These are phyloP conservation scores for Ilex aquifolium DNA, from an alignment of 257 asterid genomes.

Conservation along the genomic window DNA sequence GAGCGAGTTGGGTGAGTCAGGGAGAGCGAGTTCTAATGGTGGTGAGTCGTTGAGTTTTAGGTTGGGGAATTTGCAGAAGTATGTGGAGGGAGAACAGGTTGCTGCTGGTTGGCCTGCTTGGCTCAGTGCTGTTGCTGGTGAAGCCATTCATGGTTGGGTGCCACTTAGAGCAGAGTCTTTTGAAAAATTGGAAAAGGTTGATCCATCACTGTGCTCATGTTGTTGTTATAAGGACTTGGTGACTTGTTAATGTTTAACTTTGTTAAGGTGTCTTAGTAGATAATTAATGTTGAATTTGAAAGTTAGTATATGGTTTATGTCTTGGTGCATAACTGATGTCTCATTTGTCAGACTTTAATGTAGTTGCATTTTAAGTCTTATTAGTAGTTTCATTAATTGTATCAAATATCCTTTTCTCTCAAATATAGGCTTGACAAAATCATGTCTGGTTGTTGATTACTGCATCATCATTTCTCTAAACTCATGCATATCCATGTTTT, in stretches of 20 bases:
- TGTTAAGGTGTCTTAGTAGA: background rate
- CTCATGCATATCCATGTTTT: too few species aligned
- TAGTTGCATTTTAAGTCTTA: too few species aligned
- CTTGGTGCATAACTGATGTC: too few species aligned
- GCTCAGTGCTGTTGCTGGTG: constrained; percentile 62
- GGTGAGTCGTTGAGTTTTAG: constrained; percentile 80
- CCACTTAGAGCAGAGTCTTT: constrained; percentile 51
- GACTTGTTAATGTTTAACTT: too few species aligned
- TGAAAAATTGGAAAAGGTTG: constrained; percentile 52
- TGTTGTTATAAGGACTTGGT: background rate
- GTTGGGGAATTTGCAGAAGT: constrained; percentile 75
- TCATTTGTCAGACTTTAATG: too few species aligned
- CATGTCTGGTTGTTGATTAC: too few species aligned
- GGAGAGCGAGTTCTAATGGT: constrained; percentile 69
- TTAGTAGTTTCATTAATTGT: too few species aligned
- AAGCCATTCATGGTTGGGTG: constrained; percentile 62
- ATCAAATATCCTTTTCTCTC: too few species aligned
- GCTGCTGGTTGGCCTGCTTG: constrained; percentile 80
- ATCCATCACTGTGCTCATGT: background rate
- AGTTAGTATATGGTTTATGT: background rate
- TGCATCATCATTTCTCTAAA: too few species aligned
- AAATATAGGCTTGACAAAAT: too few species aligned
- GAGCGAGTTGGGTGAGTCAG: constrained; percentile 82
- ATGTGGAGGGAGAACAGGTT: constrained; percentile 46
- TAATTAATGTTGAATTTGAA: background rate